Evolutionary conservation across 2,329 filamentous ascomycete species (phyloP), one percentile per base, ranked within the genome.

Genomic region (Clathrospora elynae): DNA sequence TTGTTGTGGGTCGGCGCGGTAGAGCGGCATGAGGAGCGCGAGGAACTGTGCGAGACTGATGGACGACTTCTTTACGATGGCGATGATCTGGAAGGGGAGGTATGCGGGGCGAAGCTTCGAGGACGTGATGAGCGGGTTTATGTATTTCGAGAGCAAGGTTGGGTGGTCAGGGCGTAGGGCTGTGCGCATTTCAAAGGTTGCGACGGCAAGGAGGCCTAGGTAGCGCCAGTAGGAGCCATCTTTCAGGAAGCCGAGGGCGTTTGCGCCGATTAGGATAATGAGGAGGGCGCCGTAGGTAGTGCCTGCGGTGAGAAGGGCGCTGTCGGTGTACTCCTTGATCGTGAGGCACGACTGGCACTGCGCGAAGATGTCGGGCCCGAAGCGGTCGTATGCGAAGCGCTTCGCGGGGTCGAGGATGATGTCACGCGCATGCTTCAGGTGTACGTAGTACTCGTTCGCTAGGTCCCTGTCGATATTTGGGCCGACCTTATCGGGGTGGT

Each of bases 11-110:
- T 70, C 62, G 30, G 55, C 46, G 31, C 63, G 64, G 31, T 67
- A 70, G 4, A 70, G 56, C 1, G 66, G 66, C 42, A 68, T 63
- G 1, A 69, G 55, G 8, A 70, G 51, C 11, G 57, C 60, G 17
- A 70, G 55, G 25, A 69, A 69, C 28, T 69, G 64, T 2, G 65
- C 61, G 1, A 89, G 71, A 2, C 90, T 91, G 36, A 97, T 75
- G 11, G 84, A 83, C 14, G 89, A 73, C 65, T 88, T 88, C 47
- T 91, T 84, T 5, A 86, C 82, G 5, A 97, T 80, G 10, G 79
- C 73, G 43, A 96, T 79, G 55, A 87, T 76, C 72, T 99, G 91
- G 66, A 93, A 99, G 2, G 91, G 92, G 3, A 97, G 78, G 54
- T 87, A 88, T 3, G 86, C 80, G 3, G 80, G 74, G 41, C 83